A percentile compares a stretch with the other conserved stretches of the same genome.
phyloP scores from a whole-genome alignment of 441 rosid genomes.

The Aquilaria agallochum region DNA sequence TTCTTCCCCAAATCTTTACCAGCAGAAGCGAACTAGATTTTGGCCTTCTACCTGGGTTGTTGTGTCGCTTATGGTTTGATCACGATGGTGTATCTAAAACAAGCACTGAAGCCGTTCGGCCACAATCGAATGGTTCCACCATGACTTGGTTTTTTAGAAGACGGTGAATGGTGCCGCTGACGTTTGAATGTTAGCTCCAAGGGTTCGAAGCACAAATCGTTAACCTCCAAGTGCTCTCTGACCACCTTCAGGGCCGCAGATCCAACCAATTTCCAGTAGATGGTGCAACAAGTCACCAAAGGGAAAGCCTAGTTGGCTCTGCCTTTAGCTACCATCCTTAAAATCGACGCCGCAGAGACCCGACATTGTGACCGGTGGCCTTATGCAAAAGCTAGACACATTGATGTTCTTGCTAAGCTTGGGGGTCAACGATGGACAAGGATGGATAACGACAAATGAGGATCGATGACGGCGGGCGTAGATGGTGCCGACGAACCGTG shows the following conservation, averaged over 20 bases:
- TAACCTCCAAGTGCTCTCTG: slow-evolving; percentile 55
- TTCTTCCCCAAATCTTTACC: no score
- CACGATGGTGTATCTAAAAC: no score
- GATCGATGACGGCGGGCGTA: no score
- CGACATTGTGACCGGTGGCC: slow-evolving; percentile 11
- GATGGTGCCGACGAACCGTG: no score
- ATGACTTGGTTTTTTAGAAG: no score
- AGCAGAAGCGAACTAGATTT: no score
- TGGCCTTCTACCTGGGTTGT: no score
- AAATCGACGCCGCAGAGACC: slow-evolving; percentile 56
- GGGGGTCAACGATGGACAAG: no score
- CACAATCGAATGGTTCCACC: no score
- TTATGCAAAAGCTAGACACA: slow-evolving; percentile 71
- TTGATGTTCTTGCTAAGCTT: slow-evolving; percentile 59
- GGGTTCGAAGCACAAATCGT: slow-evolving; percentile 55
- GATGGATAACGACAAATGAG: no score
- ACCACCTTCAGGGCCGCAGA: slow-evolving; percentile 87
- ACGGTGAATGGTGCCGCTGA: slow-evolving; percentile 13
- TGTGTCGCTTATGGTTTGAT: no score
- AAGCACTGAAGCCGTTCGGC: no score
- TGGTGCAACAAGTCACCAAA: slow-evolving; percentile 97
- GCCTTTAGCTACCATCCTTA: slow-evolving; percentile 26
- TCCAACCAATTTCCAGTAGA: slow-evolving; percentile 77
- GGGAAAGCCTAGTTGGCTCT: slow-evolving; percentile 21
- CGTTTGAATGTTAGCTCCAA: slow-evolving; percentile 19